Percentiles rank a stretch among this genome's conserved stretches.
Conservation (phyloP, 2,329 filamentous ascomycete genomes). For the Nemania sp. region DNA sequence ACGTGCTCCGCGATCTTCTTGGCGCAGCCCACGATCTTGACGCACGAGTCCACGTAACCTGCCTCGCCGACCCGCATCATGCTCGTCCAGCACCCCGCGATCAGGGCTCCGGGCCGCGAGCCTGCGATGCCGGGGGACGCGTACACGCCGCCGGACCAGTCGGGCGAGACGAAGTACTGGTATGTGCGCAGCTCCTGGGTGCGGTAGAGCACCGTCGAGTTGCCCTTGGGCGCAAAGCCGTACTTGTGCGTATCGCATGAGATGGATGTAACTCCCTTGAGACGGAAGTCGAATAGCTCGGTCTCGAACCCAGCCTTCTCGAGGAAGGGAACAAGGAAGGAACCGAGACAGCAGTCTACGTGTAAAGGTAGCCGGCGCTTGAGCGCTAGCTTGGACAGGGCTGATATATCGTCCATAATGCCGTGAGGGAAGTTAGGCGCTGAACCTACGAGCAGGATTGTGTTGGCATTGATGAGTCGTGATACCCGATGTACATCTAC, state of each 20-base stretch:
- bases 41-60: conserved; percentile 88
- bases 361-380: conserved; percentile 87
- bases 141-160: conserved; percentile 97
- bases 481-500: conserved; percentile 82
- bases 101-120: conserved; percentile 90
- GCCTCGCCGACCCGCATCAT: conserved; percentile 88
- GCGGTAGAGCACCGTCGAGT: conserved; percentile 92
- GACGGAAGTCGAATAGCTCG: conserved; percentile 90
- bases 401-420: conserved; percentile 93
- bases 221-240: conserved; percentile 97
- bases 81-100: conserved; percentile 94
- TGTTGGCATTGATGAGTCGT: conserved; percentile 93
- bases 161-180: conserved; percentile 95
- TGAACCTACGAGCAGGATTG: conserved; percentile 90
- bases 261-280: conserved; percentile 94
- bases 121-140: conserved; percentile 93
- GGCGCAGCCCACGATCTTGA: conserved; percentile 86
- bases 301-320: conserved; percentile 93
- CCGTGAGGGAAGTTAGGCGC: conserved; percentile 98
- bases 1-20: conserved; percentile 86
- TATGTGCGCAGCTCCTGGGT: conserved; percentile 81
- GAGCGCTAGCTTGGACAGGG: conserved; percentile 83
- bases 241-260: conserved; percentile 99
- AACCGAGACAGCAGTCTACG: conserved; percentile 97
- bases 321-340: conserved; percentile 92